Evolutionary conservation across 164 flowering plant genomes (phyloP).

Genomic region (Nymphaea colorata): DNA sequence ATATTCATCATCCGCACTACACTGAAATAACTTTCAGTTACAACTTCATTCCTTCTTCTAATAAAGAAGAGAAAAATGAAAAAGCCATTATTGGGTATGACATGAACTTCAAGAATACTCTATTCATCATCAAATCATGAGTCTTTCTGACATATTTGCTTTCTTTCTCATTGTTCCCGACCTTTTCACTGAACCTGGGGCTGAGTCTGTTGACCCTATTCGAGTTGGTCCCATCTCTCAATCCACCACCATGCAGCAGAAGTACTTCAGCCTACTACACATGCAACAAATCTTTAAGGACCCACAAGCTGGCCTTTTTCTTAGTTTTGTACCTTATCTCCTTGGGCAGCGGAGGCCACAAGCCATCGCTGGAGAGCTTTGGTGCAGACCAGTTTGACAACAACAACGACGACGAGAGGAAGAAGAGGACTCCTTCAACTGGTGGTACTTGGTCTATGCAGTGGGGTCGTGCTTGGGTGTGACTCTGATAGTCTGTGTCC

Average conservation of each 20-base stretch:
- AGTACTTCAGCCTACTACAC: background rate
- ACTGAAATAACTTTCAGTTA: too few species aligned
- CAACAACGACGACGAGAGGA: slow-evolving; percentile 53
- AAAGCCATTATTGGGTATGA: too few species aligned
- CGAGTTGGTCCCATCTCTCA: slow-evolving; percentile 38
- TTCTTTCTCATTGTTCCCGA: too few species aligned
- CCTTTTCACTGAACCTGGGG: slow-evolving; percentile 36
- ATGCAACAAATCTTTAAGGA: slow-evolving; percentile 32
- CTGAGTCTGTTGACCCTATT: slow-evolving; percentile 56
- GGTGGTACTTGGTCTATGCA: slow-evolving; percentile 80
- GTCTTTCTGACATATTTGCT: too few species aligned
- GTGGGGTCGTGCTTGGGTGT: slow-evolving; percentile 65
- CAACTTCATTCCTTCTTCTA: too few species aligned
- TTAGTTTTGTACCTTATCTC: slow-evolving; percentile 68
- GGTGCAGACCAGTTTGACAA: slow-evolving; percentile 92
- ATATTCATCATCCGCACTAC: too few species aligned
- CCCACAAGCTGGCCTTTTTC: slow-evolving; percentile 59
- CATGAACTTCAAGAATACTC: too few species aligned
- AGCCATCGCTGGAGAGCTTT: slow-evolving; percentile 83
- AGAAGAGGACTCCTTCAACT: slow-evolving; percentile 75
- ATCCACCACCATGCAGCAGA: slow-evolving; percentile 11
- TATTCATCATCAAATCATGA: too few species aligned
- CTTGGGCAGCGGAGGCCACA: slow-evolving; percentile 85
- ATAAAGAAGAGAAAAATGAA: too few species aligned
- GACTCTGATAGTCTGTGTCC: slow-evolving; percentile 66